These are phyloP conservation scores for Cercis canadensis DNA, from an alignment of 306 rosid genomes.

Conservation along the genomic window DNA sequence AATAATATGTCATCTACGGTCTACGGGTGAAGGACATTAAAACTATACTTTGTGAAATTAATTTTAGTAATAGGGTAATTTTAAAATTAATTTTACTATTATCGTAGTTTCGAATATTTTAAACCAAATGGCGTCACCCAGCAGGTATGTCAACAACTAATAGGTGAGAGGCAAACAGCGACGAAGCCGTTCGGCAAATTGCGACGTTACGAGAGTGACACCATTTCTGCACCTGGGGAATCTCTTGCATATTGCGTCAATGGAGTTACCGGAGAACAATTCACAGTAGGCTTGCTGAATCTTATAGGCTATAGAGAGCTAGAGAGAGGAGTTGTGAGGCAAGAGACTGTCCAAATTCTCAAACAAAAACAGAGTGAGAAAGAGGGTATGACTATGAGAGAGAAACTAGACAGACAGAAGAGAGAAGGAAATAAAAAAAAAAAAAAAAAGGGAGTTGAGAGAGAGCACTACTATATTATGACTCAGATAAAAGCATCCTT, in stretches of 20 bases:
- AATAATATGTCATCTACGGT: not conserved
- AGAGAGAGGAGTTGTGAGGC: constrained; percentile 25
- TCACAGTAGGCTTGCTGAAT: constrained; percentile 36
- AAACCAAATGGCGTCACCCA: no score
- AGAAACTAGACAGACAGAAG: not conserved
- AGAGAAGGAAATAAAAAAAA: not conserved
- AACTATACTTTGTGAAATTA: no score
- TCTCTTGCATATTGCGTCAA: no score
- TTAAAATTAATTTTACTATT: no score
- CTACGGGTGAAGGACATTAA: no score
- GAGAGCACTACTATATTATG: constrained; percentile 34
- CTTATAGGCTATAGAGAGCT: not conserved
- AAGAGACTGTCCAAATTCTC: not conserved
- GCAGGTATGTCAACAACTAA: no score
- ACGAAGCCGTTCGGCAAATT: no score
- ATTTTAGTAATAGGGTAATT: no score
- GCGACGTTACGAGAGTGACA: no score
- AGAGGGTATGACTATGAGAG: not conserved
- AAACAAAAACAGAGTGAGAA: constrained; percentile 18
- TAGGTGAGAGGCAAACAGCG: no score
- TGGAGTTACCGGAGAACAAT: constrained; percentile 30
- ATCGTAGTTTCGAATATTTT: no score
- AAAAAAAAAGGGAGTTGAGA: not conserved
- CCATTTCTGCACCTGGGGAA: no score
- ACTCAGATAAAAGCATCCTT: constrained; percentile 45